Percentiles rank a stretch among this genome's conserved stretches.
Evolutionary conservation across 2,329 filamentous ascomycete genomes (phyloP).

Genomic region (Colletotrichum lini): DNA sequence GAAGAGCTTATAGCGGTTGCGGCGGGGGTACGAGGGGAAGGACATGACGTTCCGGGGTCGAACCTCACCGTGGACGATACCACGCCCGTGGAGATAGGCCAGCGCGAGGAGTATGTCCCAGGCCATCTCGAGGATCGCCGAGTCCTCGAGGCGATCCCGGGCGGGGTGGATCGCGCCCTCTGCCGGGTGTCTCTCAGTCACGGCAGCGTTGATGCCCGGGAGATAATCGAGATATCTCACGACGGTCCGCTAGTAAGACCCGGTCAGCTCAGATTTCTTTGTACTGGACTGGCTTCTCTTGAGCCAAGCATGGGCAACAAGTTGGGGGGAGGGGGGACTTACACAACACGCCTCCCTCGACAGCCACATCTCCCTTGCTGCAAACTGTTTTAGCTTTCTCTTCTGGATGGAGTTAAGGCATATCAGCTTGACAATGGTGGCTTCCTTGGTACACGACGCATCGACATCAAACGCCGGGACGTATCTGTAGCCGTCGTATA

Average conservation of each 20-base stretch:
- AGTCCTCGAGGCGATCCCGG: neutral
- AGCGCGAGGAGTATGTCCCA: conserved; percentile 27
- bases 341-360: conserved; percentile 19
- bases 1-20: conserved; percentile 18
- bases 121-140: conserved; percentile 19
- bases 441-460: conserved; percentile 5
- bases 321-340: neutral
- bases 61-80: conserved; percentile 25
- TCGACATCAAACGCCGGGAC: neutral
- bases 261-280: neutral
- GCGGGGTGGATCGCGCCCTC: neutral
- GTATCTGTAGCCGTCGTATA: conserved; percentile 4
- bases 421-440: neutral
- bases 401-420: neutral
- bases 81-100: conserved; percentile 24
- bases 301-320: neutral
- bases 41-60: conserved; percentile 12
- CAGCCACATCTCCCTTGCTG: neutral
- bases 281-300: neutral
- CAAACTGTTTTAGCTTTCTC: conserved; percentile 4
- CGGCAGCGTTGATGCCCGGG: neutral
- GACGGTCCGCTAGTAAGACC: neutral
- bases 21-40: neutral
- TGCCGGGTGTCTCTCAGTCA: neutral
- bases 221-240: conserved; percentile 24